Evolutionary conservation across 2,329 filamentous ascomycete genomes (phyloP).

Genomic region (Aspergillus transmontanensis): DNA sequence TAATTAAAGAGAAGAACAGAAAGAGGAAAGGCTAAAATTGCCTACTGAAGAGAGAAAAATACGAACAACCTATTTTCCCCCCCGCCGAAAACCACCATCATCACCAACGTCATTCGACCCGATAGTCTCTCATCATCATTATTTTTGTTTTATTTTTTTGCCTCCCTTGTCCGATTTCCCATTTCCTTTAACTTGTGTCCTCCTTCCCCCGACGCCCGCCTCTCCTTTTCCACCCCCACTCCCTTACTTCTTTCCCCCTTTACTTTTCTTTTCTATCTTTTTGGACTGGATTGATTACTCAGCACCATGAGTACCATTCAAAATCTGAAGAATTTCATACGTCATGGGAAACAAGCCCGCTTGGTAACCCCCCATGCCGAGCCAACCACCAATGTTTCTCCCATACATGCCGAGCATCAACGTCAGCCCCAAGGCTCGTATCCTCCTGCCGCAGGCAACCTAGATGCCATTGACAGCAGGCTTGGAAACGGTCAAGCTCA

Average conservation of each 20-base stretch:
- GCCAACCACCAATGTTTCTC: conserved; percentile 64
- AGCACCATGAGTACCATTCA: conserved; percentile 73
- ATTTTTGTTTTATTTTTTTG: conserved; percentile 5
- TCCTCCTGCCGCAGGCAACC: conserved; percentile 59
- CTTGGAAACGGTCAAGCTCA: conserved; percentile 66
- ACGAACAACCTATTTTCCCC: too few relatives aligned
- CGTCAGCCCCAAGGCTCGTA: conserved; percentile 52
- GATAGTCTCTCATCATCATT: conserved; percentile 5
- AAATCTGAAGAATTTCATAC: conserved; percentile 97
- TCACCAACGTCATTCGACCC: conserved; percentile 1
- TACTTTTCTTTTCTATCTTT: conserved; percentile 11
- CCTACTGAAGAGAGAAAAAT: too few relatives aligned
- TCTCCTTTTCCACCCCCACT: not conserved
- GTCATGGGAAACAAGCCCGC: conserved; percentile 94
- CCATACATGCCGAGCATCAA: conserved; percentile 66
- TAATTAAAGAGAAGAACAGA: conserved; percentile 1
- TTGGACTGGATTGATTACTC: conserved; percentile 13
- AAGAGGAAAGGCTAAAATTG: not conserved
- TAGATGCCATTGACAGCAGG: conserved; percentile 63
- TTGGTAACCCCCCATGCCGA: conserved; percentile 63
- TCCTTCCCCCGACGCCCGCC: not conserved
- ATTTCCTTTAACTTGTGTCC: conserved; percentile 7
- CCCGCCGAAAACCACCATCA: not conserved
- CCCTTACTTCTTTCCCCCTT: conserved; percentile 4
- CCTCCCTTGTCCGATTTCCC: conserved; percentile 3